A percentile compares a stretch with the other conserved stretches of the same genome.
phyloP scores from a whole-genome alignment of 208 protist species.

The Trypanosoma theileri region DNA sequence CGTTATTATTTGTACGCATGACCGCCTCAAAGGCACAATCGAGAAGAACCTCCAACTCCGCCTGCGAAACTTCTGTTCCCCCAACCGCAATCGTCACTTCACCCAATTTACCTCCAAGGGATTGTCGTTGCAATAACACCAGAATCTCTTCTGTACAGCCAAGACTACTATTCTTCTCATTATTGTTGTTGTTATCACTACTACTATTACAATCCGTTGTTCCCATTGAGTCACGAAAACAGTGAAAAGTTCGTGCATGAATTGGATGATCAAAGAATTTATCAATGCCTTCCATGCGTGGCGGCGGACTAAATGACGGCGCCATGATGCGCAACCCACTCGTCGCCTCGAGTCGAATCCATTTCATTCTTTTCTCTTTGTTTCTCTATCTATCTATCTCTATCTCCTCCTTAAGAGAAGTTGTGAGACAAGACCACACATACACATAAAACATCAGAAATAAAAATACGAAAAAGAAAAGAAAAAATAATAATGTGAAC shows the following conservation, averaged over 20 bases:
- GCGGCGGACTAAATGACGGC: conserved; percentile 51
- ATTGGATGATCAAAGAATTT: conserved; percentile 39
- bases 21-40: conserved; percentile 36
- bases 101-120: conserved; percentile 55
- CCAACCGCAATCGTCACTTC: conserved; percentile 56
- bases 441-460: not conserved
- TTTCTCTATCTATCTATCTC: not conserved
- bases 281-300: conserved; percentile 48
- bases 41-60: conserved; percentile 29
- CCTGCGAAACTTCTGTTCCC: not conserved
- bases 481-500: too few relatives aligned
- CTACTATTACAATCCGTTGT: not conserved
- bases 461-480: not conserved
- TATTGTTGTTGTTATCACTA: too few relatives aligned
- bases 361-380: conserved; percentile 41
- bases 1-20: conserved; percentile 37
- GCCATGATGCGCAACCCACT: conserved; percentile 50
- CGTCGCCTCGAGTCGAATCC: conserved; percentile 56
- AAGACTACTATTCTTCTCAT: conserved; percentile 1
- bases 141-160: conserved; percentile 23
- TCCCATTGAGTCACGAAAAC: conserved; percentile 17
- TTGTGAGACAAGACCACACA: not conserved
- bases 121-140: conserved; percentile 49
- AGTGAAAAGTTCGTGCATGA: conserved; percentile 37
- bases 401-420: too few relatives aligned